phyloP scores from a whole-genome alignment of 768 basidiomycete genomes.

The Russula brevipes region DNA sequence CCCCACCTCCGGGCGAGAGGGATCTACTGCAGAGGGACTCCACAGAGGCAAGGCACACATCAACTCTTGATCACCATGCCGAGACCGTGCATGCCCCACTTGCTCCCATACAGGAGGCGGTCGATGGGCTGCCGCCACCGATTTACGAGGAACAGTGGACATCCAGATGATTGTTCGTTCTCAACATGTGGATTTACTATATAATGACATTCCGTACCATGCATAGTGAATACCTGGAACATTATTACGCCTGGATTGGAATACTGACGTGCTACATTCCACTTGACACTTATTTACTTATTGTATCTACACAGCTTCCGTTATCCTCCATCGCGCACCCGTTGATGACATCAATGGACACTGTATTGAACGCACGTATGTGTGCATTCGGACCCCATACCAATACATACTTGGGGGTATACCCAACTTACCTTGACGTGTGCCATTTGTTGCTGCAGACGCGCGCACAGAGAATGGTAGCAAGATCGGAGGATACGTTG shows the following conservation, averaged over 20 bases:
- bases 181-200: not conserved
- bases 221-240: not conserved
- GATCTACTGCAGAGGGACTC: constrained; percentile 6
- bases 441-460: too few relatives aligned
- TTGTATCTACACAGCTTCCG: not conserved
- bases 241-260: not conserved
- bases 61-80: not conserved
- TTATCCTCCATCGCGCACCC: not conserved
- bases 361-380: not conserved
- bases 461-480: too few relatives aligned
- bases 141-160: not conserved
- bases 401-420: too few relatives aligned
- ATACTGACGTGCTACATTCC: not conserved
- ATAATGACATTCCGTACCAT: not conserved
- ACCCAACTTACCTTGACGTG: too few relatives aligned
- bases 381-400: too few relatives aligned
- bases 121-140: not conserved
- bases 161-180: not conserved
- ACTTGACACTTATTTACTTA: not conserved
- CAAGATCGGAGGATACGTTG: too few relatives aligned
- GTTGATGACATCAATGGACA: not conserved
- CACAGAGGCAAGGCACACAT: not conserved
- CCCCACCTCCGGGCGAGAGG: constrained; percentile 14
- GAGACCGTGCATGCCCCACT: not conserved
- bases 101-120: not conserved